Conservation (phyloP, 1,284 basidiomycete genomes). For the Tilletia horrida region DNA sequence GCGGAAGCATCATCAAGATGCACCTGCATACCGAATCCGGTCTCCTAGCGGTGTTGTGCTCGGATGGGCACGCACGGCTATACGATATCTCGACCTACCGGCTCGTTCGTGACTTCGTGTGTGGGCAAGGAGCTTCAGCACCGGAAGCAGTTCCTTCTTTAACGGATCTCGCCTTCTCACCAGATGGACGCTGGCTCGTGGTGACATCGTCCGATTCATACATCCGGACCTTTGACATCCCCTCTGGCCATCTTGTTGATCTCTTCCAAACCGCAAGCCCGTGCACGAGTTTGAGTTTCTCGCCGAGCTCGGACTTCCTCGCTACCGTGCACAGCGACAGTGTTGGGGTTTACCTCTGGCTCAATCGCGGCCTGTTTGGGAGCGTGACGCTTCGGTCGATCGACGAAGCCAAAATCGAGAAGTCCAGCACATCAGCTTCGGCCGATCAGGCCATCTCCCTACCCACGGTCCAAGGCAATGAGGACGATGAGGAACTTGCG, state of each 20-base stretch:
- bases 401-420: constrained; percentile 60
- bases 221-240: constrained; percentile 93
- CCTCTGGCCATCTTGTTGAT: constrained; percentile 85
- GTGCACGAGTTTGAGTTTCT: constrained; percentile 85
- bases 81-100: constrained; percentile 86
- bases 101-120: constrained; percentile 75
- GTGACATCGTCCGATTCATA: constrained; percentile 82
- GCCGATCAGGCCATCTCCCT: constrained; percentile 61
- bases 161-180: constrained; percentile 65
- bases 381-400: constrained; percentile 79
- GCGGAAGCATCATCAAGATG: constrained; percentile 59
- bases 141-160: constrained; percentile 59
- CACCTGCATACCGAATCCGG: constrained; percentile 79
- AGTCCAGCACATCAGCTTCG: background rate
- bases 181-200: constrained; percentile 90
- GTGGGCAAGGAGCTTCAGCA: constrained; percentile 51
- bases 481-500: constrained; percentile 67
- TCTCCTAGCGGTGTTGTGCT: constrained; percentile 77
- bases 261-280: constrained; percentile 85
- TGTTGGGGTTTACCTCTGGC: constrained; percentile 92
- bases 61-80: constrained; percentile 77
- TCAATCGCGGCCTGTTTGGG: constrained; percentile 88
- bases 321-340: constrained; percentile 92
- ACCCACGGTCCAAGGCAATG: constrained; percentile 76
- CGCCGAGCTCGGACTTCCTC: constrained; percentile 90